phyloP scores from a whole-genome alignment of 352 stramenopile genomes.

The Aphanomyces invadans region DNA sequence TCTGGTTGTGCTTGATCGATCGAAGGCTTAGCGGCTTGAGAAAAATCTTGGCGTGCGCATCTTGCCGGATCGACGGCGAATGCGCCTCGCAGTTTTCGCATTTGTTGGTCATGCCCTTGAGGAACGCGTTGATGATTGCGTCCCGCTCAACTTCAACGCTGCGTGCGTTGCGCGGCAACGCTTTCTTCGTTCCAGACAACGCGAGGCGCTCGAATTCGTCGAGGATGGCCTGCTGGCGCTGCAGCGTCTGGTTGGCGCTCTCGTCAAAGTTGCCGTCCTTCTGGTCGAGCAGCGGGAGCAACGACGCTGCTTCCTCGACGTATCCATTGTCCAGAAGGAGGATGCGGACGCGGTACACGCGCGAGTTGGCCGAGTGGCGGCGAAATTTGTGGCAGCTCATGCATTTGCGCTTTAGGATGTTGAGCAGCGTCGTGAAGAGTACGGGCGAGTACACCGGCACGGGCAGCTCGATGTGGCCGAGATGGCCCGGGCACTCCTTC shows the following conservation, averaged over 20 bases:
- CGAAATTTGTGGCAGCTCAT: constrained; percentile 97
- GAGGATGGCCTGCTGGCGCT: constrained; percentile 78
- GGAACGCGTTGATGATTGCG: constrained; percentile 84
- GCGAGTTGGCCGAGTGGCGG: constrained; percentile 57
- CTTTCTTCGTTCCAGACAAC: constrained; percentile 36
- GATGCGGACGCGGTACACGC: constrained; percentile 86
- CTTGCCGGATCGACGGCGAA: constrained; percentile 93
- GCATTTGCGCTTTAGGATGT: constrained; percentile 97
- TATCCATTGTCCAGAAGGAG: constrained; percentile 87
- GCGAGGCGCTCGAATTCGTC: constrained; percentile 85
- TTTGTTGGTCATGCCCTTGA: constrained; percentile 87
- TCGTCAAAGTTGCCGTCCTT: constrained; percentile 83
- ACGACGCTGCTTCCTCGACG: constrained; percentile 63
- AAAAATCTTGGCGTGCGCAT: constrained; percentile 98
- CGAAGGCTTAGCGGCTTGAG: constrained; percentile 79
- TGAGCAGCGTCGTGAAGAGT: constrained; percentile 92
- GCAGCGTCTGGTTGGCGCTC: constrained; percentile 52
- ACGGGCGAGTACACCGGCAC: constrained; percentile 98
- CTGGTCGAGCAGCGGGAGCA: constrained; percentile 76
- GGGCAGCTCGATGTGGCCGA: constrained; percentile 98
- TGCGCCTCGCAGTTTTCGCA: constrained; percentile 97
- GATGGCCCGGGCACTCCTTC: constrained; percentile 95
- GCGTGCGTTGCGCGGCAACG: constrained; percentile 47
- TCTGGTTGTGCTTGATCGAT: constrained; percentile 72
- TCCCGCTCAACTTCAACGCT: constrained; percentile 64